Base-by-base conservation (phyloP, 371 early-diverging fungal species). In the Mucor mucedo region DNA sequence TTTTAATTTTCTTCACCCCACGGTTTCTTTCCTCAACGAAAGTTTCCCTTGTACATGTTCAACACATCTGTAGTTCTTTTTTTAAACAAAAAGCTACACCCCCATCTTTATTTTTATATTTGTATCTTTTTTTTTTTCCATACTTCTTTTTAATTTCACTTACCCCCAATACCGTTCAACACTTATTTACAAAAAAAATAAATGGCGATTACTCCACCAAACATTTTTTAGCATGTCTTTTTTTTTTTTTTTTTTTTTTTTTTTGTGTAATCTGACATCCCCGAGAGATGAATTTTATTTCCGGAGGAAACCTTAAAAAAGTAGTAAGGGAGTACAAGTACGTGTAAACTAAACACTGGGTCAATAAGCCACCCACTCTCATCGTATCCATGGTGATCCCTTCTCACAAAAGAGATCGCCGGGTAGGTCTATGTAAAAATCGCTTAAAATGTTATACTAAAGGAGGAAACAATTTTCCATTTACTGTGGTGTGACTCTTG, bases 1-100 rank as follows among this genome's bases (percentile, higher is more conserved):
- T 48, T 41, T 49, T 60, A 39, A 49, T 38, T 50, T 54, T 55
- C 35, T 66, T 50, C 30, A n/a, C 14, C 41, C 38, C 30, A 13
- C 55, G 57, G 57, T 41, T 52, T 60, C 61, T 58, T 48, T 52
- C 58, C 47, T 65, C 55, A 54, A 59, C 55, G 30, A 64, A 55
- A 65, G 38, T 8, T 14, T 14, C 45, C 45, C 58, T 58, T 70
- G 66, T 70, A 70, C 66, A 71, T 71, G 71, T 71, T 71, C 71
- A 71, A 71, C 71, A 71, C 71, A 71, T 55, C 55, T 60, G 42
- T 32, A 54, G 55, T 35, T 21, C 40, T 49, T 54, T 52, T 58
- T 63, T 54, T 64, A 58, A 58, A 58, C 58, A 58, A 65, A 59
- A 53, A 16, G 35, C 8, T 35, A 6, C 35, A 28, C 41, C 50